Base-by-base conservation (phyloP, 345 rosid genomes). In the Eutrema yunnanense region DNA sequence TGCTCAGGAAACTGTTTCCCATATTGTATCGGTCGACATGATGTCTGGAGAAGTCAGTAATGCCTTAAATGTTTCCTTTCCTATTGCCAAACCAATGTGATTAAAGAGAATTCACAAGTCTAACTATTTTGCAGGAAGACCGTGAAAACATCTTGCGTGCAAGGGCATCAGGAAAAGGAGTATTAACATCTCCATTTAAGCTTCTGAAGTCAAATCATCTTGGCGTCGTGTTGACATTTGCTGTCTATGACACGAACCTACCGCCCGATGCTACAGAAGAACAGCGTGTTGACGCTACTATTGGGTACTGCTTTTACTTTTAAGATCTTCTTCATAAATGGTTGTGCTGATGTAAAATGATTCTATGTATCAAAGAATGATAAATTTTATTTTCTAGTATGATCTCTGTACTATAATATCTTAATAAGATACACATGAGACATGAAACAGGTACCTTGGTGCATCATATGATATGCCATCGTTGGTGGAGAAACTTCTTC, bases 381-480 rank as follows among this genome's bases (percentile, higher is more conserved):
- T 2, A 59, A 59, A 19, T 2, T 30, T 19, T 22, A 12, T 1
- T 42, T 12, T 42, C 14, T 6, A 19, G 41, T 41, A 41, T 62
- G 27, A 51, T 43, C 10, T 53, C 9, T 54, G 40, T 33, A 43
- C 13, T 32, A 11, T 22, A 36, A 64, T 46, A 33, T 43, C 12
- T 36, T 75, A 42, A 47, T 26, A 67, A 26, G 34, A 60, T 29
- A 2, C 46, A 56, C 54, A 12, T 69, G 65, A 55, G 55, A 62
- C 26, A 22, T 22, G 26, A 22, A 22, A 22, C 73, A 94, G 98
- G 80, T 94, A 94, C 78, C 83, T 92, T 6, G 99, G 99, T 47
- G 99, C 97, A 62, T 88, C 99, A 55, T 94, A 94, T 80, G 98
- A 94, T 85, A 87, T 94, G 60, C 97, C 95, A 47, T 94, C 96